Percentiles rank a stretch among this genome's conserved stretches.
Conservation (phyloP, 768 basidiomycete species). For the Pleurotus eryngii region DNA sequence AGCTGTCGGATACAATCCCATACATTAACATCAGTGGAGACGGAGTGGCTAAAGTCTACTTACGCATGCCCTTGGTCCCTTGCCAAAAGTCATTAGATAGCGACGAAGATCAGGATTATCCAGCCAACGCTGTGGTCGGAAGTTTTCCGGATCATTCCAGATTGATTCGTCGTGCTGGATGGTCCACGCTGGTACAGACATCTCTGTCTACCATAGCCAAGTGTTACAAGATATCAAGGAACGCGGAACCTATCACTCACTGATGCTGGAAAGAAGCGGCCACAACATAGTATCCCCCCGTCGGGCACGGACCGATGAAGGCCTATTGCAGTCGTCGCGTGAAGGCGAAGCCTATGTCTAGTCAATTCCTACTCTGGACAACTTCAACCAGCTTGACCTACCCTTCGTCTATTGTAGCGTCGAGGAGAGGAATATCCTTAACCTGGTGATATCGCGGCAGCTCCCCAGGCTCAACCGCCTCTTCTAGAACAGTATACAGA, state of each 20-base stretch:
- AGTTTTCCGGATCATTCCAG: conserved; percentile 29
- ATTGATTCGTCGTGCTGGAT: conserved; percentile 23
- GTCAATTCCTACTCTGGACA: background rate
- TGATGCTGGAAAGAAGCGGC: conserved; percentile 24
- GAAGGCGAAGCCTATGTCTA: conserved; percentile 22
- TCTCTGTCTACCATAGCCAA: conserved; percentile 19
- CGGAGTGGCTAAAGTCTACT: conserved; percentile 4
- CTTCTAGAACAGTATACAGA: conserved; percentile 12
- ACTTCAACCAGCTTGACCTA: background rate
- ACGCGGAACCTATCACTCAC: conserved; percentile 12
- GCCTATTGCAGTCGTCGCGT: conserved; percentile 33
- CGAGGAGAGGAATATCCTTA: conserved; percentile 21
- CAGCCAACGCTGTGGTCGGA: conserved; percentile 33
- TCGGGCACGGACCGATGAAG: conserved; percentile 28
- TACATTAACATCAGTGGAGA: background rate
- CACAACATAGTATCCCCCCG: conserved; percentile 17
- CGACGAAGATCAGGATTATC: conserved; percentile 19
- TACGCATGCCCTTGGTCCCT: conserved; percentile 27
- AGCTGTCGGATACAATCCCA: conserved; percentile 11
- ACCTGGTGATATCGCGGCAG: conserved; percentile 15
- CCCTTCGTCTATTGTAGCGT: conserved; percentile 24
- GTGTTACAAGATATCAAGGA: too few relatives aligned
- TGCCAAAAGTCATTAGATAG: conserved; percentile 27
- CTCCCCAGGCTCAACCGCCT: conserved; percentile 2
- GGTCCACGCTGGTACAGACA: conserved; percentile 31